phyloP scores from a whole-genome alignment of 345 rosid species.

The Dipteronia dyeriana region DNA sequence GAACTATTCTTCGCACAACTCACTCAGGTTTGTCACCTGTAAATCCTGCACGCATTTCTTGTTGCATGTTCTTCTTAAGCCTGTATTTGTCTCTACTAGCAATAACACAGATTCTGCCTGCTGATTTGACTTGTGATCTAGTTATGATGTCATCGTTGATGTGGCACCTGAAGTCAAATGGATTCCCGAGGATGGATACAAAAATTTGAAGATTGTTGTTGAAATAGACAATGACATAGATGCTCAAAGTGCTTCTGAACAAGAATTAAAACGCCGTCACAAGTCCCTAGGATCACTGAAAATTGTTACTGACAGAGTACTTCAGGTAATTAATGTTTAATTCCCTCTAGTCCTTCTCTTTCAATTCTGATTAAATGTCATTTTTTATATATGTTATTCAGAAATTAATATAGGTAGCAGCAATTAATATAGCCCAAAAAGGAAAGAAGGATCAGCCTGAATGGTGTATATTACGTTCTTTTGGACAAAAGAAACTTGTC shows the following conservation, averaged over 20 bases:
- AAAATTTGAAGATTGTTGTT: slow-evolving; percentile 80
- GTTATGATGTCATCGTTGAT: slow-evolving; percentile 87
- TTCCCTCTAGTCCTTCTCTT: background rate
- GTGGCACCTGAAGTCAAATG: slow-evolving; percentile 88
- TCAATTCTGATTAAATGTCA: background rate
- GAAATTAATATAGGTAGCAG: background rate
- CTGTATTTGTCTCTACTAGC: background rate
- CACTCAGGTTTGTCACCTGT: slow-evolving; percentile 47
- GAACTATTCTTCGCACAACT: slow-evolving; percentile 54
- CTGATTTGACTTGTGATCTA: slow-evolving; percentile 36
- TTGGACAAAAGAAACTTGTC: background rate
- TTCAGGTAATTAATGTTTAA: slow-evolving; percentile 55
- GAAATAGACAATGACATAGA: slow-evolving; percentile 82
- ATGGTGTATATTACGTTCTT: background rate
- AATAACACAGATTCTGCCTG: background rate
- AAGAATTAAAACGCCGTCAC: slow-evolving; percentile 72
- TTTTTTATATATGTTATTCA: background rate
- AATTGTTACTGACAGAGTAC: slow-evolving; percentile 79
- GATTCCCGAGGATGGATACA: slow-evolving; percentile 80
- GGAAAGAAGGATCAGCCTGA: background rate
- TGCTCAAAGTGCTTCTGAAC: slow-evolving; percentile 72
- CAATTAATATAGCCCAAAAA: background rate
- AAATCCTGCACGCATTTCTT: slow-evolving; percentile 8
- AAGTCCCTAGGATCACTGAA: slow-evolving; percentile 71
- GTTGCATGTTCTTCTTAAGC: background rate